Base-by-base conservation (phyloP, 2,329 filamentous ascomycete genomes). In the Sclerotinia borealis region DNA sequence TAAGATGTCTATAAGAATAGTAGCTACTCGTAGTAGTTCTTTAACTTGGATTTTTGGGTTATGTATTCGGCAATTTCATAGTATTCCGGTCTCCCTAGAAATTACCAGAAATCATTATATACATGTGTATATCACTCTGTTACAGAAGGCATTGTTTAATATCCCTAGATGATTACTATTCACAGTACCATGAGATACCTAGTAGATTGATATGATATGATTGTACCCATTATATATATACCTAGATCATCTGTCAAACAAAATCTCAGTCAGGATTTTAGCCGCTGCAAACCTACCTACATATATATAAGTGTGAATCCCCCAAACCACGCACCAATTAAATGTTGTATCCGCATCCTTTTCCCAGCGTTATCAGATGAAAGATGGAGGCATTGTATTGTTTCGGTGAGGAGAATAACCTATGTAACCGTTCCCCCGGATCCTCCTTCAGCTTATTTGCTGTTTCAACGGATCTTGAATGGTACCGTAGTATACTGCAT, bases 361-460 rank as follows among this genome's bases (percentile, higher is more conserved):
- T 25, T 17, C 19, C 31, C 34, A 56, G 17, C n/a, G 37, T n/a
- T n/a, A 31, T 48, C 27, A 60, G 45, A 60, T 6, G 58, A 51
- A 31, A 17, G 43, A 31, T 31, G 31, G 5, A 50, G n/a, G 37
- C n/a, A 11, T 29, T 22, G 36, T 19, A n/a, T n/a, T n/a, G n/a
- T 47, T 39, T 29, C 4, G 17, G 22, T 49, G 25, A 59, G 36
- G 19, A 25, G n/a, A n/a, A n/a, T n/a, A n/a, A n/a, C n/a, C n/a
- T n/a, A n/a, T 51, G 47, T 43, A 43, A 60, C 47, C 58, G 22
- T 29, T 50, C 10, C 31, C 22, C 34, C 47, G 47, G 58, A 43
- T 60, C 58, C 58, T 60, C 58, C 58, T n/a, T 31, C 47, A 51
- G 58, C 34, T 50, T 41, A 11, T n/a, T n/a, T n/a, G n/a, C n/a